Conservation (phyloP, 345 rosid species). For the Arabidopsis arenosa region DNA sequence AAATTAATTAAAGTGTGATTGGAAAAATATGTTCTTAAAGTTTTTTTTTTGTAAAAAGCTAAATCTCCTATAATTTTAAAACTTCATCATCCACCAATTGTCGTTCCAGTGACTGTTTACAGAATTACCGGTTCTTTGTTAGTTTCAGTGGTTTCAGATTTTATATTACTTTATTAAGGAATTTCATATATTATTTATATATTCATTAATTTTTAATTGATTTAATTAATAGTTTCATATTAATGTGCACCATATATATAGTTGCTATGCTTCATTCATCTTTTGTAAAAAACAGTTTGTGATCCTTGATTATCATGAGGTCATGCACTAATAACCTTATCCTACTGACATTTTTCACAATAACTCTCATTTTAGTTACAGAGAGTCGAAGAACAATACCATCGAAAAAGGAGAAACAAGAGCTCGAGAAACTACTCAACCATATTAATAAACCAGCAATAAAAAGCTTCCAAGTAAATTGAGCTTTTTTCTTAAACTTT, state of each 20-base stretch:
- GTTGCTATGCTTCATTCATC: background rate
- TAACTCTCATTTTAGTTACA: constrained; percentile 6
- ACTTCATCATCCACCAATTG: too few species aligned
- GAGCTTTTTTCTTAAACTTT: background rate
- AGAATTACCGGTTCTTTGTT: background rate
- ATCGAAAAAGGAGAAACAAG: background rate
- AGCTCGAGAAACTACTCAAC: background rate
- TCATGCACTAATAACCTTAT: background rate
- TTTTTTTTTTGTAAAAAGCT: too few species aligned
- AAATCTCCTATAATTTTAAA: too few species aligned
- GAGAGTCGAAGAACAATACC: constrained; percentile 20
- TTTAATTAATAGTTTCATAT: background rate
- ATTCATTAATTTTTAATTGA: background rate
- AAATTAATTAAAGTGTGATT: too few species aligned
- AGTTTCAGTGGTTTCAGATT: constrained; percentile 9
- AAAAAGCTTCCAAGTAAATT: background rate
- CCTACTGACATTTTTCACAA: background rate
- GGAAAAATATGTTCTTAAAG: too few species aligned
- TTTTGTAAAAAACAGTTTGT: background rate
- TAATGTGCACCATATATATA: background rate
- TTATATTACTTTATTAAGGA: background rate
- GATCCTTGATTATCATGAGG: background rate
- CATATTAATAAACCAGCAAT: background rate
- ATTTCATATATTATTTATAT: background rate
- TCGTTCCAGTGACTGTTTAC: background rate